A percentile compares a stretch with the other conserved stretches of the same genome.
phyloP scores from a whole-genome alignment of 305 asterid species.

The Plantago lanceolata region DNA sequence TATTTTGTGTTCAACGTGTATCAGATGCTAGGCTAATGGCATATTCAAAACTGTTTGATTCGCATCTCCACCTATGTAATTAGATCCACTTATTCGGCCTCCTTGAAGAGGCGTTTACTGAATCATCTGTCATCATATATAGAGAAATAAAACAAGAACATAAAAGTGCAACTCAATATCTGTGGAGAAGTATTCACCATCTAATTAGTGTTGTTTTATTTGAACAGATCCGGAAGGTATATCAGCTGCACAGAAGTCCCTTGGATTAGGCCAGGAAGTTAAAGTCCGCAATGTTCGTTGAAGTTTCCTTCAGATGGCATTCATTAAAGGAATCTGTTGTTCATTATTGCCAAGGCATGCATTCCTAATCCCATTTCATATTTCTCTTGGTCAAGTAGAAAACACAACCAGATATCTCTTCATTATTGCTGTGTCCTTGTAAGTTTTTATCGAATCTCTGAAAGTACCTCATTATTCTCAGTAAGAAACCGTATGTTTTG shows the following conservation, averaged over 20 bases:
- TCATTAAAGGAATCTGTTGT: neutral
- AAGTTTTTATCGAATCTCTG: conserved; percentile 4
- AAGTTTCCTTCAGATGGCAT: conserved; percentile 10
- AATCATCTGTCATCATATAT: no score
- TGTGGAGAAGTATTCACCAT: neutral
- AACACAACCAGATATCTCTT: neutral
- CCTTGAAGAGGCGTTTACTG: no score
- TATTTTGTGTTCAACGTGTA: no score
- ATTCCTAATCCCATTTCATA: neutral
- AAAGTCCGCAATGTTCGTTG: conserved; percentile 67
- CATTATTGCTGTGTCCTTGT: neutral
- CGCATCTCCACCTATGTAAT: no score
- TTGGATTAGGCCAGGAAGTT: conserved; percentile 57
- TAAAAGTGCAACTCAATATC: neutral
- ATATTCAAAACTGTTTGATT: no score
- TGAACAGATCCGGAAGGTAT: conserved; percentile 85
- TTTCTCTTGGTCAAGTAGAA: neutral
- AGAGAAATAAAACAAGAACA: no score
- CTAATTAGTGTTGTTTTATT: conserved; percentile 22
- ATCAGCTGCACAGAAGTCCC: conserved; percentile 80
- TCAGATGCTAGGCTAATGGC: no score
- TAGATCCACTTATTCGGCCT: no score
- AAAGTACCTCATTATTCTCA: neutral
- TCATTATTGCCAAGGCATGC: neutral
- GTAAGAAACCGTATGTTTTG: neutral